phyloP scores from a whole-genome alignment of 2,329 filamentous ascomycete species.

The Ambrosiella xylebori region DNA sequence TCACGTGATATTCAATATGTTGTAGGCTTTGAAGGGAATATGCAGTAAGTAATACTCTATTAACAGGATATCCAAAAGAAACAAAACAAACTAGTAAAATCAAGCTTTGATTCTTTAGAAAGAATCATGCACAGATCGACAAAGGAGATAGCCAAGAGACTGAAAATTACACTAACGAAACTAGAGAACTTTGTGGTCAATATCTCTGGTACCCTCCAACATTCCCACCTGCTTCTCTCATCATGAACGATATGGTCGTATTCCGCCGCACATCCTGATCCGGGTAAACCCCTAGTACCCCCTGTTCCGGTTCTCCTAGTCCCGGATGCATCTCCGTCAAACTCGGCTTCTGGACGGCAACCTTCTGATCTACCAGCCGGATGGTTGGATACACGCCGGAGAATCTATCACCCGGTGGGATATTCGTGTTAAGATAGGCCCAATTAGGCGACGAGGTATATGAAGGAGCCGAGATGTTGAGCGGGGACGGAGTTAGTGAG shows the following conservation, averaged over 20 bases:
- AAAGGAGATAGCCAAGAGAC: neutral
- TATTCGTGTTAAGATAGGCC: neutral
- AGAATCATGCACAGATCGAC: neutral
- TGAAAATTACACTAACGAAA: neutral
- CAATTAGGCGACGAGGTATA: neutral
- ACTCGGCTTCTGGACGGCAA: constrained; percentile 15
- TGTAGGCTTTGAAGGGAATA: no score
- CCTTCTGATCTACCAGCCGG: constrained; percentile 11
- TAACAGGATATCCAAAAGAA: no score
- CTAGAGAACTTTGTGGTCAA: neutral
- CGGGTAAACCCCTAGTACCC: neutral
- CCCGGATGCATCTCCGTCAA: constrained; percentile 20
- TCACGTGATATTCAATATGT: no score
- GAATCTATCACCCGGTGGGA: neutral
- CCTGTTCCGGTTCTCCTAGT: neutral
- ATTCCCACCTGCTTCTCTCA: constrained; percentile 27
- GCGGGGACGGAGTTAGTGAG: constrained; percentile 14
- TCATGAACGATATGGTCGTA: constrained; percentile 37
- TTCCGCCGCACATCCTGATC: constrained; percentile 16
- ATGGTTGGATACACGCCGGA: constrained; percentile 5
- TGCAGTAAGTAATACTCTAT: no score
- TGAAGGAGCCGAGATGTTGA: constrained; percentile 20
- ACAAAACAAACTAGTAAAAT: no score
- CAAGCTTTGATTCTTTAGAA: no score
- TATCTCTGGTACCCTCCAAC: neutral